Conservation (phyloP, 345 rosid species). For the Corchorus olitorius region DNA sequence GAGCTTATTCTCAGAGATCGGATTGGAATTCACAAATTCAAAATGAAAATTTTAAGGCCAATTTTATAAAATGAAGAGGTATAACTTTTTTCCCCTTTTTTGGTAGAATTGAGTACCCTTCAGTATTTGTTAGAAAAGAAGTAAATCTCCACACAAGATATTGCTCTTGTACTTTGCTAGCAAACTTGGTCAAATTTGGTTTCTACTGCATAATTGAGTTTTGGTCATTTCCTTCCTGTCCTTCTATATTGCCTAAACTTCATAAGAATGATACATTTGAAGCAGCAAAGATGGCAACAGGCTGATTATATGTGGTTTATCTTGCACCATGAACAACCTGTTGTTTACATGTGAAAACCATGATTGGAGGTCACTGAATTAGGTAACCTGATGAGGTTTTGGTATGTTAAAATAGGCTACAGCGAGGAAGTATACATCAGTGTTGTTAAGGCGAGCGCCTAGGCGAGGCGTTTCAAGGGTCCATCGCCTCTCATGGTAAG, state of each 20-base stretch:
- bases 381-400: background rate
- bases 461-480: too few species aligned
- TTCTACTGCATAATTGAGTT: background rate
- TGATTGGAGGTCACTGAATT: background rate
- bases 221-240: background rate
- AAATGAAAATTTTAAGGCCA: background rate
- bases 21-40: background rate
- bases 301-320: background rate
- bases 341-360: background rate
- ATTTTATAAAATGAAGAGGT: background rate
- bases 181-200: background rate
- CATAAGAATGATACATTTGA: background rate
- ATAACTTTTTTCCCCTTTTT: background rate
- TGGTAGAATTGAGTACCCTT: background rate
- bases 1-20: background rate
- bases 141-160: slow-evolving; percentile 2
- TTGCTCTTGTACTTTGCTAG: background rate
- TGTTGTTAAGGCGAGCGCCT: too few species aligned
- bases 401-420: background rate
- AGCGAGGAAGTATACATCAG: too few species aligned
- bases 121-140: background rate
- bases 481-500: too few species aligned
- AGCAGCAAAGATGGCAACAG: background rate
- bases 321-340: background rate
- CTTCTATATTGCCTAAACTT: background rate